phyloP scores from a whole-genome alignment of 208 protist genomes.

The Trypanosoma vivax region DNA sequence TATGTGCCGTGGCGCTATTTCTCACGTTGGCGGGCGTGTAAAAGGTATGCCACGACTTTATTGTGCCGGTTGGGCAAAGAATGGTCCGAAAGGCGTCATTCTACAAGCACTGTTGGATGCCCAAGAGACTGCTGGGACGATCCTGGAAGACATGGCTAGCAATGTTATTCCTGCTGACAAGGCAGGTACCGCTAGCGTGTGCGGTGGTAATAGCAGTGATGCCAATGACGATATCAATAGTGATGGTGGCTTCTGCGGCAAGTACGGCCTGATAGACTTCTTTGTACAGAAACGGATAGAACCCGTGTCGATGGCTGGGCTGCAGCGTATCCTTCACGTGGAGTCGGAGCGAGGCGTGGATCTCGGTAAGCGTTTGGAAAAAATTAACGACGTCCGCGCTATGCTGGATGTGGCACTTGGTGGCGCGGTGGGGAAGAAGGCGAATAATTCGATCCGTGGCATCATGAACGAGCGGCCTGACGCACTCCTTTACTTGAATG shows the following conservation, averaged over 20 bases:
- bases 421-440: constrained; percentile 65
- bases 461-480: constrained; percentile 59
- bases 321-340: constrained; percentile 79
- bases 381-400: constrained; percentile 63
- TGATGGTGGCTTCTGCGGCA: constrained; percentile 29
- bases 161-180: constrained; percentile 31
- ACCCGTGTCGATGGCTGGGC: constrained; percentile 71
- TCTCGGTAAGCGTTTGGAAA: constrained; percentile 77
- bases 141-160: constrained; percentile 56
- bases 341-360: constrained; percentile 75
- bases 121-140: constrained; percentile 53
- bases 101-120: constrained; percentile 72
- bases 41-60: constrained; percentile 73
- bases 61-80: constrained; percentile 89
- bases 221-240: no score
- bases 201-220: no score
- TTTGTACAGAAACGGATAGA: constrained; percentile 71
- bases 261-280: constrained; percentile 82
- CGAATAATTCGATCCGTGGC: constrained; percentile 56
- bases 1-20: constrained; percentile 50
- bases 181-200: constrained; percentile 9
- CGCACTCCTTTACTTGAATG: constrained; percentile 77
- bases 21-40: constrained; percentile 61
- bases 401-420: constrained; percentile 84
- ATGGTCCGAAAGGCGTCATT: constrained; percentile 88